These are phyloP conservation scores for Talaromyces wortmannii DNA, from an alignment of 495 filamentous ascomycete species.

Conservation along the genomic window DNA sequence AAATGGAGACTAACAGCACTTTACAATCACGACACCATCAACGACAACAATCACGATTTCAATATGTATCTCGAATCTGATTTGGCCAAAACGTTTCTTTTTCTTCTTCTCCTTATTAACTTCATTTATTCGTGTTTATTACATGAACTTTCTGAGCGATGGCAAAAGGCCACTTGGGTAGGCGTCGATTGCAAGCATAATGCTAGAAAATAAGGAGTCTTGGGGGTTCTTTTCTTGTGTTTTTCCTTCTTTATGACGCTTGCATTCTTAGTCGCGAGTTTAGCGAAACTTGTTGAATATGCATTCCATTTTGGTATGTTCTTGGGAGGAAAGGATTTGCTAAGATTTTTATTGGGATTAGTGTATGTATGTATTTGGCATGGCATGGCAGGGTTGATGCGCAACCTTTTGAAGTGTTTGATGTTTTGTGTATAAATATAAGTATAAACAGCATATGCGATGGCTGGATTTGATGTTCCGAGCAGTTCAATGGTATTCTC, in stretches of 20 bases:
- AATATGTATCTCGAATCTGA: constrained; percentile 6
- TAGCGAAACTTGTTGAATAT: neutral
- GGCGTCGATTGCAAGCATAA: neutral
- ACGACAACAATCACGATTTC: neutral
- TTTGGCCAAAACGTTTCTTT: neutral
- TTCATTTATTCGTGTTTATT: constrained; percentile 7
- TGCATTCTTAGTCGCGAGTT: neutral
- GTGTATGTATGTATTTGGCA: neutral
- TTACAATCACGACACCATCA: too few relatives aligned
- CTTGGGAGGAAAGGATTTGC: neutral
- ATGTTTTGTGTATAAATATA: neutral
- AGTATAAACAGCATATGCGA: neutral
- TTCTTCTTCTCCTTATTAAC: neutral
- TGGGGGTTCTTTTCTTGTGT: neutral
- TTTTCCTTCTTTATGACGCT: neutral
- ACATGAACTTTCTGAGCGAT: neutral
- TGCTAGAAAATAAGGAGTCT: neutral
- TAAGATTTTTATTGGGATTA: neutral
- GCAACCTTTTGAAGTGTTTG: neutral
- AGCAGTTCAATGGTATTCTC: too few relatives aligned
- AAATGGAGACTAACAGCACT: neutral
- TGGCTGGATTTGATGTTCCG: too few relatives aligned
- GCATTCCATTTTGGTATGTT: neutral
- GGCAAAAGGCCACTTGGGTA: neutral
- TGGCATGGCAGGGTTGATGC: neutral